Evolutionary conservation across 208 protist genomes (phyloP), one percentile per base, ranked within the genome.

Genomic region (Crithidia brevicula): DNA sequence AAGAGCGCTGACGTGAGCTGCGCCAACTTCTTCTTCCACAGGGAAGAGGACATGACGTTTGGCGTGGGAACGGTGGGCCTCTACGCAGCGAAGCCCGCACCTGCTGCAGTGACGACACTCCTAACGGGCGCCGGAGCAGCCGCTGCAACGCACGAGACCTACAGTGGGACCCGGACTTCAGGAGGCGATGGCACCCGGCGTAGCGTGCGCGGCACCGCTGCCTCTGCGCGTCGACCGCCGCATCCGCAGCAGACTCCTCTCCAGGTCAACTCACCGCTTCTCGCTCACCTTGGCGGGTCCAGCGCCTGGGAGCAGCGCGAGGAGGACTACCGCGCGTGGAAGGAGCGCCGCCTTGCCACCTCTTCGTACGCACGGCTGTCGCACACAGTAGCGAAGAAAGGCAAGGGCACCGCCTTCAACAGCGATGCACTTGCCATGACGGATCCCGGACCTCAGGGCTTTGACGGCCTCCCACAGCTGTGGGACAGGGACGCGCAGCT

Each of bases 41-140:
- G 42, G 20, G 75, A 82, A 23, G 57, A 59, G 33, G 3, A 50
- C 6, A 23, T 52, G n/a, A 63, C 11, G 45, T 79, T 87, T 42
- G 85, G 85, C 20, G 33, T 82, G 2, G 85, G 85, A 45, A 90
- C 85, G 9, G 79, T 83, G 27, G 85, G 85, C 9, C 70, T 90
- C 4, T 82, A 79, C 65, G 72, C 77, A 4, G 18, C 63, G 18
- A 70, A 57, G 36, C 52, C 51, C 7, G 59, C 51, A 1, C 62
- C 66, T 2, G 51, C 62, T 1, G 23, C 40, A 28, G 13, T 9
- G 42, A 25, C 42, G n/a, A 18, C 47, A 10, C 9, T 7, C 45
- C n/a, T 22, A 4, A 13, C 34, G 7, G 42, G 10, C 22, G 42
- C 42, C 22, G 42, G 16, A 23, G 42, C 42, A 23, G 42, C 42